Conservation (phyloP, 2,329 filamentous ascomycete species). For the Juglanconis juglandina region DNA sequence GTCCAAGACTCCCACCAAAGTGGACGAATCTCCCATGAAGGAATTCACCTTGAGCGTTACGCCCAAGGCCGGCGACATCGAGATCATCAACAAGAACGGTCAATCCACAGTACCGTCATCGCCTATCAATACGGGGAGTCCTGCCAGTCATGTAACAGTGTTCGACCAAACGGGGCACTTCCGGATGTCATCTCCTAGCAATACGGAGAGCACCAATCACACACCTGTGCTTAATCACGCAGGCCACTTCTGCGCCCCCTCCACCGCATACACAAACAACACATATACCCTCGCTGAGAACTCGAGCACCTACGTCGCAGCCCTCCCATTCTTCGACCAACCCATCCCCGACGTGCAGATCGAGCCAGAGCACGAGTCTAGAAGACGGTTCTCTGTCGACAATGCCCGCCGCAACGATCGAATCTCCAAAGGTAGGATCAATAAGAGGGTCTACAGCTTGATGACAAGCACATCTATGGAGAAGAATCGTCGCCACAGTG, state of each 20-base stretch:
- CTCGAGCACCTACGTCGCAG: background rate
- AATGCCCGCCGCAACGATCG: constrained; percentile 27
- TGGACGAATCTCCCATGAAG: constrained; percentile 23
- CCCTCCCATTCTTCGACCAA: constrained; percentile 26
- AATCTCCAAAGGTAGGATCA: constrained; percentile 16
- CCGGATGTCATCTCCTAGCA: background rate
- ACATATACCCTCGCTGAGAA: background rate
- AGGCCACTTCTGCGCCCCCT: background rate
- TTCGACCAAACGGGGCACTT: background rate
- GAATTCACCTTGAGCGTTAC: constrained; percentile 27
- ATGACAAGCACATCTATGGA: constrained; percentile 9
- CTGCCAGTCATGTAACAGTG: background rate
- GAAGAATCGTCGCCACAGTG: constrained; percentile 27
- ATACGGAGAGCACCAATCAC: background rate
- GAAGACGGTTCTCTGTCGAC: constrained; percentile 27
- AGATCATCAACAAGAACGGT: background rate
- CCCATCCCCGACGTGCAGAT: constrained; percentile 18
- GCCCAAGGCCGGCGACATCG: constrained; percentile 22
- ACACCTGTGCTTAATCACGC: background rate
- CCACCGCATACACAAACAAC: background rate
- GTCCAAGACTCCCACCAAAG: constrained; percentile 21
- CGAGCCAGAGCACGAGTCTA: constrained; percentile 28
- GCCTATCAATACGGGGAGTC: background rate
- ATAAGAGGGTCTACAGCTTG: constrained; percentile 6
- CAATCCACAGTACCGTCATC: background rate